Conservation (phyloP, 768 basidiomycete genomes). For the Phlegmacium glaucopus region DNA sequence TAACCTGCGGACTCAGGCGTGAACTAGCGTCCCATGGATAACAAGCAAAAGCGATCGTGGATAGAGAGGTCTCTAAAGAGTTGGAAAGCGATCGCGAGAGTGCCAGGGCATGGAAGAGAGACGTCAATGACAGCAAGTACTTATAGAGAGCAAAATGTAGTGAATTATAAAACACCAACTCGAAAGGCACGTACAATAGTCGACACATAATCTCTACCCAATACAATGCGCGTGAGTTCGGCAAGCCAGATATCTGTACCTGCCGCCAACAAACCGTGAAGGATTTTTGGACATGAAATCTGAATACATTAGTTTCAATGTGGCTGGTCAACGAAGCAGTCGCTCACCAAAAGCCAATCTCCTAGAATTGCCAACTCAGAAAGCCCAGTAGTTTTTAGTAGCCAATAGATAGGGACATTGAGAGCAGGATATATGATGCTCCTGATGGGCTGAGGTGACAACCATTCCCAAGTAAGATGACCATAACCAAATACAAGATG, state of each 20-base stretch:
- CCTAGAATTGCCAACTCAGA: slow-evolving; percentile 38
- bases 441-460: slow-evolving; percentile 61
- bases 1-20: slow-evolving; percentile 30
- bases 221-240: slow-evolving; percentile 51
- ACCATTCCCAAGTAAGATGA: slow-evolving; percentile 96
- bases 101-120: slow-evolving; percentile 83
- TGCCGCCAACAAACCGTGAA: slow-evolving; percentile 77
- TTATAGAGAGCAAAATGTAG: slow-evolving; percentile 26
- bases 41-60: slow-evolving; percentile 68
- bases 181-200: slow-evolving; percentile 56
- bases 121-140: slow-evolving; percentile 79
- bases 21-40: slow-evolving; percentile 69
- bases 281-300: slow-evolving; percentile 70
- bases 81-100: slow-evolving; percentile 90
- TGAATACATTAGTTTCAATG: slow-evolving; percentile 24
- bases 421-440: slow-evolving; percentile 79
- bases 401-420: slow-evolving; percentile 77
- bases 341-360: slow-evolving; percentile 61
- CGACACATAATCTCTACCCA: slow-evolving; percentile 56
- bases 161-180: neutral
- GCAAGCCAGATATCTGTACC: slow-evolving; percentile 75
- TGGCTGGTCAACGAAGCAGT: neutral
- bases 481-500: slow-evolving; percentile 88
- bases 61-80: slow-evolving; percentile 86
- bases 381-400: slow-evolving; percentile 53